Base-by-base conservation (phyloP, 768 basidiomycete species). In the Mycena epipterygia region DNA sequence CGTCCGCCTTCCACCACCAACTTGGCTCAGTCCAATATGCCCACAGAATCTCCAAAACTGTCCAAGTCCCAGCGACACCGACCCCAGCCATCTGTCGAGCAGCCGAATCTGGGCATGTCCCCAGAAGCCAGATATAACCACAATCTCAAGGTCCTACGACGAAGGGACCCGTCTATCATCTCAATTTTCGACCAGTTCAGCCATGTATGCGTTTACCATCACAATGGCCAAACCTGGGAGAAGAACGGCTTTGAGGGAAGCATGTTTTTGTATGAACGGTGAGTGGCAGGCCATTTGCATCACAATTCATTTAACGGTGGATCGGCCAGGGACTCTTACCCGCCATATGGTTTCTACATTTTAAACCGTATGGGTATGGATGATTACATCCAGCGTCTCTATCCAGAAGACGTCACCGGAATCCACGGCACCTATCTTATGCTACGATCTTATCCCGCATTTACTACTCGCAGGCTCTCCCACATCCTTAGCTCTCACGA, bases 251-350 rank as follows among this genome's bases (percentile, higher is more conserved):
- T 81, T 77, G 94, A 96, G 79, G 95, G 94, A n/a, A 92, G 89
- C 81, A 94, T 95, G 90, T 95, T 96, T 81, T 84, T 96, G 73
- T 94, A 93, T 75, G 94, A 95, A 83, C 86, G 94, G 94, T 94
- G 74, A 73, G 89, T 84, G 35, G 60, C 51, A 41, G 30, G 64
- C 63, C 69, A 21, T 63, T 2, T 39, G 19, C 41, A 44, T 19
- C 44, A 19, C 3, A 39, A 73, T 72, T 58, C 37, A 74, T 69
- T n/a, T 48, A 44, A 70, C 37, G 46, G 58, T 66, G 74, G 69
- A 37, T 41, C 35, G 64, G 16, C 21, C 74, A 95, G 94, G 75
- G 87, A 90, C 65, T 85, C 88, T 32, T 94, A 94, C 78, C 94
- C 94, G 4, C 91, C 91, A 21, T 95, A 95, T 75, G 95, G 95